A percentile compares a stretch with the other conserved stretches of the same genome.
Conservation (phyloP, 2,329 filamentous ascomycete genomes). For the Bipolaris victoriae region DNA sequence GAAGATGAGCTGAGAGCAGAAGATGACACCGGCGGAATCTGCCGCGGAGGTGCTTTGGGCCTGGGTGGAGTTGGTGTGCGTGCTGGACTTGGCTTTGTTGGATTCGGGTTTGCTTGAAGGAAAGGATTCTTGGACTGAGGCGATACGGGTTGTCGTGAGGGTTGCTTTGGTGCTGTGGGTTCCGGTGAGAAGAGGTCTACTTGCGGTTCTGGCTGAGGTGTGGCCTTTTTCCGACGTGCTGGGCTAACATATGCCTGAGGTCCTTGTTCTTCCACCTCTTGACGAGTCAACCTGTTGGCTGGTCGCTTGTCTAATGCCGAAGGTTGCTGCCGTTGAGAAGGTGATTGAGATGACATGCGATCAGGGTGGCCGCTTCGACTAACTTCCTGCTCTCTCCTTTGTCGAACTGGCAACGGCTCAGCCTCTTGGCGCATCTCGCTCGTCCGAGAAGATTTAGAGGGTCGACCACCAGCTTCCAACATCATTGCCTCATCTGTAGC, state of each 20-base stretch:
- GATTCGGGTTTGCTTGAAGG: conserved; percentile 34
- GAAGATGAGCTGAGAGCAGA: conserved; percentile 76
- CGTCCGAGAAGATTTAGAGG: conserved; percentile 49
- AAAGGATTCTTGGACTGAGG: conserved; percentile 50
- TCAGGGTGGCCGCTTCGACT: conserved; percentile 40
- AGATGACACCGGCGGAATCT: conserved; percentile 71
- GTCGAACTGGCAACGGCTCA: conserved; percentile 31
- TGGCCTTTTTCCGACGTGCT: conserved; percentile 75
- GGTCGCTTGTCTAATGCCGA: conserved; percentile 47
- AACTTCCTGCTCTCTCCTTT: conserved; percentile 32
- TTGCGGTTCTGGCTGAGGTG: conserved; percentile 54
- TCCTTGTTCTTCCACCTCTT: conserved; percentile 78
- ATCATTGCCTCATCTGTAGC: conserved; percentile 70
- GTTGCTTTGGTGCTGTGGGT: conserved; percentile 28
- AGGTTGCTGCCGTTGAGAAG: conserved; percentile 46
- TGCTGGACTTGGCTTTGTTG: conserved; percentile 45
- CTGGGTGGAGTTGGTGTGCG: conserved; percentile 51
- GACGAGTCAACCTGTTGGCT: conserved; percentile 70
- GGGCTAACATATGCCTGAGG: conserved; percentile 87
- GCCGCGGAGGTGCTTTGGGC: conserved; percentile 60
- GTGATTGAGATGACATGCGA: conserved; percentile 50
- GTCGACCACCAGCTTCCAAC: conserved; percentile 73
- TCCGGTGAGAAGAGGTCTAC: conserved; percentile 66
- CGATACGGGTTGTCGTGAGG: conserved; percentile 43
- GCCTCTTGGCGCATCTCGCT: conserved; percentile 31